Evolutionary conservation across 192 early-diverging fungal species (phyloP), one percentile per base, ranked within the genome.

Genomic region (Entomortierella parvispora): DNA sequence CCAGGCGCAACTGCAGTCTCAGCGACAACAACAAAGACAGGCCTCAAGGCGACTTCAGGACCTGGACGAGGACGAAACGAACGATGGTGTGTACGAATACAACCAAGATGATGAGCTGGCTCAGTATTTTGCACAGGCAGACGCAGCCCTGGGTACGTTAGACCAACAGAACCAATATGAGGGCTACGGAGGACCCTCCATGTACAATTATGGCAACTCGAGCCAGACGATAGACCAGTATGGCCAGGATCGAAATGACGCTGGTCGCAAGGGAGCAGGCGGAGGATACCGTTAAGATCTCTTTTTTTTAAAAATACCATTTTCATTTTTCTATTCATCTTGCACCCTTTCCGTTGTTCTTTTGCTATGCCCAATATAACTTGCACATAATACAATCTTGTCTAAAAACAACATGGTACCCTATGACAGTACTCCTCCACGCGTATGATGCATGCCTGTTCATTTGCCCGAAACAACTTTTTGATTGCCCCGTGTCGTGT

Each of bases 71-170:
- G 52, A 32, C 17, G 65, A 62, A 0, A 54, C 53, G 1, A 33
- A 74, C 22, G 45, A 67, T 23, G 58, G 66, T 40, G 59, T 57
- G 65, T 77, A 77, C 43, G 72, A 77, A 48, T 77, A 77, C 42
- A 63, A 58, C 49, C 72, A 77, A 57, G 72, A 77, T 45, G 72
- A 77, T 63, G 72, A 68, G 65, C 72, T 77, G 37, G 60, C 72
- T 63, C 72, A 68, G 60, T 77, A 68, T 59, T 77, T 77, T 57
- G 72, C 72, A 26, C 65, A 77, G 17, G 57, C 65, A 5, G 72
- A 77, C 26, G 60, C 58, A 25, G 34, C 23, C 2, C 65, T 63
- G 2, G 40, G 28, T 8, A 57, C 15, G 6, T 40, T 57, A 11
- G 55, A 32, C 22, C 25, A 47, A 4, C 20, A 33, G 17, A 54